Base-by-base conservation (phyloP, 2,329 filamentous ascomycete species). In the Coniochaeta hoffmannii region DNA sequence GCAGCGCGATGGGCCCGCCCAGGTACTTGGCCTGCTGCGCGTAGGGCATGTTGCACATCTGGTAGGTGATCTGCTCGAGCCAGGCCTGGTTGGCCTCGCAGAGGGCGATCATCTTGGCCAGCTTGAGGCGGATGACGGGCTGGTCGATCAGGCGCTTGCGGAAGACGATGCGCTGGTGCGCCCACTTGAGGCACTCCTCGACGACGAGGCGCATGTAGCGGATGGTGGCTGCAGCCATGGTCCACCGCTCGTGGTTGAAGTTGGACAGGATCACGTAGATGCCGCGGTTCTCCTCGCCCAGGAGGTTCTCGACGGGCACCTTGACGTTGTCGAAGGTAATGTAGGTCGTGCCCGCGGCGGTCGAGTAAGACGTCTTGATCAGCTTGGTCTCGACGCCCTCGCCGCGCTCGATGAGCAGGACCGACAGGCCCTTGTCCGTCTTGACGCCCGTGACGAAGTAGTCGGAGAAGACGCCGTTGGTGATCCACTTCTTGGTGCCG, bases 151-250 rank as follows among this genome's bases (percentile, higher is more conserved):
- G 78, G 28, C 85, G 85, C 76, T 93, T 93, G 66, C 83, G 83
- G 67, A 94, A 94, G 61, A 95, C 89, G 26, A 91, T 77, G 52
- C 90, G 85, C 73, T 96, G 91, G 74, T 94, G 90, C 31, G 85
- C 79, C 90, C 91, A 96, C 69, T 94, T 94, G 60, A 95, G 74
- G 64, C 85, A 93, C 68, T 95, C 90, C 69, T 95, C 89, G 12
- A 90, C 85, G 14, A 93, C 81, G 1, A 80, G 79, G 59, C 89
- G 81, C 54, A 78, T 83, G 70, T 80, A 77, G 53, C 88, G 84
- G 57, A 86, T 78, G 3, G 85, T 82, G 53, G 74, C 83, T 61
- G 75, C 85, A 56, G 77, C 76, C 87, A 92, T 90, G 72, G 81
- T 86, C 79, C 87, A 90, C 31, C 88, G 81, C 74, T 91, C 89